Conservation (phyloP, 805 yeast species). For the Hanseniaspora opuntiae region DNA sequence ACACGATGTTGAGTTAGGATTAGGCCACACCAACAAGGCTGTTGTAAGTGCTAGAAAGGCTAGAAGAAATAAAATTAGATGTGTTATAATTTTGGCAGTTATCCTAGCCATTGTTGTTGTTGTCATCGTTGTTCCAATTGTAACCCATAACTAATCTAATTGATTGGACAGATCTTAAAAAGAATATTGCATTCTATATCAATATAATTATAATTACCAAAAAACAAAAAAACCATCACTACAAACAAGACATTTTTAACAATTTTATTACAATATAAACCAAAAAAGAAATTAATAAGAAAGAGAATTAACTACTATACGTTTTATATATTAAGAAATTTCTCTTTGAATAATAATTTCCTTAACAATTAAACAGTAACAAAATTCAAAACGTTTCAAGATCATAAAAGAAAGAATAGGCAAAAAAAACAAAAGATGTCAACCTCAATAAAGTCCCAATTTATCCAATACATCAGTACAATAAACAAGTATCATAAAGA, state of each 20-base stretch:
- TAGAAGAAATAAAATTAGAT: constrained; percentile 82
- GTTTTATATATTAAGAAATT: no score
- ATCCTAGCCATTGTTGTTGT: constrained; percentile 53
- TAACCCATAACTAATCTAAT: constrained; percentile 17
- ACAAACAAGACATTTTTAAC: no score
- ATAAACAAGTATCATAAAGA: constrained; percentile 12
- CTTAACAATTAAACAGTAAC: not conserved
- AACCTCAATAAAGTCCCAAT: constrained; percentile 12
- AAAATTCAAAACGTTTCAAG: not conserved
- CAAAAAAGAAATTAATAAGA: no score
- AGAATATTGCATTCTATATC: not conserved
- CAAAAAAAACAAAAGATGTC: constrained; percentile 1
- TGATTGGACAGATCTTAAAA: no score
- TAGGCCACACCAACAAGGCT: constrained; percentile 85
- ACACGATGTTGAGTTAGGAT: constrained; percentile 83
- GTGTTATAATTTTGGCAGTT: constrained; percentile 49
- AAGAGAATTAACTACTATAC: no score
- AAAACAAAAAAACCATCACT: no score
- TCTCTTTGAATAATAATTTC: no score
- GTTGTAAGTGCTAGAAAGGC: constrained; percentile 77
- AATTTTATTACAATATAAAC: not conserved
- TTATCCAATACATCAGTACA: constrained; percentile 19
- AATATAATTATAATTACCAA: not conserved
- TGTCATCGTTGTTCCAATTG: constrained; percentile 44
- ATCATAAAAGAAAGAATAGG: no score